Evolutionary conservation across 2,329 filamentous ascomycete genomes (phyloP), one percentile per base, ranked within the genome.

Genomic region (Pyrenophora teres): DNA sequence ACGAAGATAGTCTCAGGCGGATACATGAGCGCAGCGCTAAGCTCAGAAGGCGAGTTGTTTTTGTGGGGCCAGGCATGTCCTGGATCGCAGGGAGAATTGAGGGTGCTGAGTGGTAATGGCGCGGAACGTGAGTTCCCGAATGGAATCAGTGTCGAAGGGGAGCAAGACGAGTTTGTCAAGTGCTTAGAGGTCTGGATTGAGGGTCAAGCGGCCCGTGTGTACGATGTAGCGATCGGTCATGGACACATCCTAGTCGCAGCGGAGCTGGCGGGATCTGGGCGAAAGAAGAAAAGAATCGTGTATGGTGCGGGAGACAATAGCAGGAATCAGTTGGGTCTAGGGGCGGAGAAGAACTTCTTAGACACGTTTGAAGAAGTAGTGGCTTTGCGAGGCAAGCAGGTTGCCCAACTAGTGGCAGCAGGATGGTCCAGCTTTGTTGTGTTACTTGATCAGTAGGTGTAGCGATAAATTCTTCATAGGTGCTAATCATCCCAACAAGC

Each of bases 31-130:
- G 67, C 65, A n/a, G 69, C 68, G 0, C 12, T 72, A 10, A 62
- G 61, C 33, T 39, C 48, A n/a, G 64, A 71, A 6, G 68, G 68
- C 0, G 70, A 72, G 47, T 39, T 73, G 4, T 72, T 63, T 33
- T 8, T 73, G 4, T 73, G 71, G 71, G 71, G 71, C 3, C 64
- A 69, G 42, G 52, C 63, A 4, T 59, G 49, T 46, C 67, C 67
- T n/a, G 67, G 64, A 3, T 46, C 46, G 9, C 38, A 36, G 1
- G 52, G 33, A 2, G 60, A 68, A 21, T 21, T 70, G 5, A 23
- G n/a, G 6, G 59, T 65, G n/a, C 36, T 70, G 23, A 44, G 33
- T 19, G 35, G 16, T 2, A 40, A 6, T 16, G n/a, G 18, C 7
- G 40, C 51, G 2, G 16, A 10, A 9, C 18, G 8, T 4, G 21